phyloP scores from a whole-genome alignment of 2,329 filamentous ascomycete species.

The Fusarium stilboides region DNA sequence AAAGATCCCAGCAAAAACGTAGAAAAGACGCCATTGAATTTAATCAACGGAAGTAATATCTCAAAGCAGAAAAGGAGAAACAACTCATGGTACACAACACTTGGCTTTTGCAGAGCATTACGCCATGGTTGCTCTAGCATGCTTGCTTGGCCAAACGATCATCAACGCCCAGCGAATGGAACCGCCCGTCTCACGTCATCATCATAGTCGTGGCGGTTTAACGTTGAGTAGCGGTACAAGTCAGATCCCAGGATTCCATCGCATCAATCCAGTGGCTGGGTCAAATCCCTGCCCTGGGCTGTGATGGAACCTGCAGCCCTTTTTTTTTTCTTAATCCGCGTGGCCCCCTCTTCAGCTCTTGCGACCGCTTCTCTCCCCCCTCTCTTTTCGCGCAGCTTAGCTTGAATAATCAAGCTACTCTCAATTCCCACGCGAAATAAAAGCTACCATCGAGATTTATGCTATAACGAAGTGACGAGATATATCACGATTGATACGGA shows the following conservation, averaged over 20 bases:
- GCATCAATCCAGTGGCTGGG: conserved; percentile 17
- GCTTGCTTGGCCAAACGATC: conserved; percentile 20
- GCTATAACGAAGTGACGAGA: conserved; percentile 6
- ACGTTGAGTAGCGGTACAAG: neutral
- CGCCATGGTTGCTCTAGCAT: conserved; percentile 1
- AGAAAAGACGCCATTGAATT: neutral
- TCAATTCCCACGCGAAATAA: conserved; percentile 17
- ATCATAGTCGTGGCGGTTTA: conserved; percentile 38
- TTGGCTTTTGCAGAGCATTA: conserved; percentile 10
- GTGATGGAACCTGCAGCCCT: conserved; percentile 1
- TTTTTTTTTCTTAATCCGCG: conserved; percentile 19
- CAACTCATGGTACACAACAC: neutral
- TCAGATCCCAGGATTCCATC: conserved; percentile 18
- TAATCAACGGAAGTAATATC: neutral
- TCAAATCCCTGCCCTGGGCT: conserved; percentile 6
- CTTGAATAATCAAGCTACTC: conserved; percentile 1
- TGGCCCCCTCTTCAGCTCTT: conserved; percentile 7
- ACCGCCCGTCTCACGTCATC: conserved; percentile 47
- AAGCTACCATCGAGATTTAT: neutral
- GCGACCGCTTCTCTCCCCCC: conserved; percentile 2
- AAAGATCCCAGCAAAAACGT: conserved; percentile 3
- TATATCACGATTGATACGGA: conserved; percentile 15
- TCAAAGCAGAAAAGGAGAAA: neutral
- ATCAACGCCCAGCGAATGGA: conserved; percentile 29
- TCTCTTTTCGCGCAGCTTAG: conserved; percentile 12